phyloP scores from a whole-genome alignment of 331 rosid genomes.

The Arachis monticola region DNA sequence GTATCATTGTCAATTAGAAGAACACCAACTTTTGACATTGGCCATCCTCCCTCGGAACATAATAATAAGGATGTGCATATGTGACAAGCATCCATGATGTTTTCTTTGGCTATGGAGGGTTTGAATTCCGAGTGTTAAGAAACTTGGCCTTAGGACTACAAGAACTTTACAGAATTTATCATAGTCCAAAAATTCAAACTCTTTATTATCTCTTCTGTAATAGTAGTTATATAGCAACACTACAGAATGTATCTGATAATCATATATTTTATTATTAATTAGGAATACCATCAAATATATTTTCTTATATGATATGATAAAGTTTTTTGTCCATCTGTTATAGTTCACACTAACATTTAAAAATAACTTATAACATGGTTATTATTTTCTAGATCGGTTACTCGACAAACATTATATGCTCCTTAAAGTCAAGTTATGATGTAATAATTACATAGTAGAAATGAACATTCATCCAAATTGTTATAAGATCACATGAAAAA shows the following conservation, averaged over 20 bases:
- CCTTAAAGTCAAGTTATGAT: too few relatives aligned
- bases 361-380: too few relatives aligned
- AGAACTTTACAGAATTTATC: conserved; percentile 67
- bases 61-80: conserved; percentile 48
- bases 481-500: too few relatives aligned
- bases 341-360: too few relatives aligned
- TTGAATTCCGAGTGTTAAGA: conserved; percentile 58
- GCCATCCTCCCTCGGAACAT: conserved; percentile 69
- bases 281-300: too few relatives aligned
- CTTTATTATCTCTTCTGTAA: conserved; percentile 62
- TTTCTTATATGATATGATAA: too few relatives aligned
- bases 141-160: conserved; percentile 57
- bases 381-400: too few relatives aligned
- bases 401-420: too few relatives aligned
- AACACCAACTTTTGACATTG: conserved; percentile 71
- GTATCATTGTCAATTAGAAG: conserved; percentile 59
- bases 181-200: conserved; percentile 57
- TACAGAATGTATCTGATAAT: conserved; percentile 65
- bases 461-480: too few relatives aligned
- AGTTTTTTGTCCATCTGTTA: too few relatives aligned
- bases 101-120: conserved; percentile 62
- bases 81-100: conserved; percentile 64
- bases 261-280: too few relatives aligned
- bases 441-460: too few relatives aligned
- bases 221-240: conserved; percentile 81